Conservation (phyloP, 805 yeast genomes). For the Candida oleophila region DNA sequence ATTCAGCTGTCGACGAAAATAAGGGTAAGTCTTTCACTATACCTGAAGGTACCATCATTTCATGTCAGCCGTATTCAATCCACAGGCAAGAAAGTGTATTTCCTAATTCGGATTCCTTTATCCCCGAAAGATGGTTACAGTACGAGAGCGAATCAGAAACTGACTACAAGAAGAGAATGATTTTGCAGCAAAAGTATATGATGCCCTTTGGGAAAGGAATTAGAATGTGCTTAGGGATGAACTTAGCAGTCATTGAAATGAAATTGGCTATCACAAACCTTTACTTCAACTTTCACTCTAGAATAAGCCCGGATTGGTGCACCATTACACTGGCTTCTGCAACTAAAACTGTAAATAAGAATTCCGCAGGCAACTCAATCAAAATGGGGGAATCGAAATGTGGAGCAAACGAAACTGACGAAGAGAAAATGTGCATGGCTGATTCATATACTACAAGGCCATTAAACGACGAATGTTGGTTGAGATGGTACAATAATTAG, state of each 20-base stretch:
- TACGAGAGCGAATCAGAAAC: slow-evolving; percentile 29
- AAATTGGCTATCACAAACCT: slow-evolving; percentile 55
- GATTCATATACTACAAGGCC: slow-evolving; percentile 58
- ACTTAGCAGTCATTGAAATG: slow-evolving; percentile 65
- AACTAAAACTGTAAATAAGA: slow-evolving; percentile 6
- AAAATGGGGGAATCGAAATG: slow-evolving; percentile 13
- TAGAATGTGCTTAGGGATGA: slow-evolving; percentile 73
- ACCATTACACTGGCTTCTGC: slow-evolving; percentile 14
- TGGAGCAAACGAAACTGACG: slow-evolving; percentile 32
- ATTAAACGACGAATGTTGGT: slow-evolving; percentile 50
- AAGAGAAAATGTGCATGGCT: slow-evolving; percentile 54
- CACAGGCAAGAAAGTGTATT: slow-evolving; percentile 54
- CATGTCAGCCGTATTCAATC: slow-evolving; percentile 65
- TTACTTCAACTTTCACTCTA: slow-evolving; percentile 47
- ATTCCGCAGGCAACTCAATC: slow-evolving; percentile 15
- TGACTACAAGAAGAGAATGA: slow-evolving; percentile 35
- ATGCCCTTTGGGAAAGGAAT: slow-evolving; percentile 74
- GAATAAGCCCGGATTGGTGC: slow-evolving; percentile 47
- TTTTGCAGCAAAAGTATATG: slow-evolving; percentile 50
- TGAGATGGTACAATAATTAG: slow-evolving; percentile 30
- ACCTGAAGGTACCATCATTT: slow-evolving; percentile 55
- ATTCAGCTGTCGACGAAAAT: slow-evolving; percentile 24
- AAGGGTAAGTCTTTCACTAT: slow-evolving; percentile 25
- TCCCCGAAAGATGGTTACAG: slow-evolving; percentile 65
- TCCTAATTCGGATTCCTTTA: slow-evolving; percentile 49